Conservation (phyloP, 2,329 filamentous ascomycete genomes). For the Corniculantispora saksenae region DNA sequence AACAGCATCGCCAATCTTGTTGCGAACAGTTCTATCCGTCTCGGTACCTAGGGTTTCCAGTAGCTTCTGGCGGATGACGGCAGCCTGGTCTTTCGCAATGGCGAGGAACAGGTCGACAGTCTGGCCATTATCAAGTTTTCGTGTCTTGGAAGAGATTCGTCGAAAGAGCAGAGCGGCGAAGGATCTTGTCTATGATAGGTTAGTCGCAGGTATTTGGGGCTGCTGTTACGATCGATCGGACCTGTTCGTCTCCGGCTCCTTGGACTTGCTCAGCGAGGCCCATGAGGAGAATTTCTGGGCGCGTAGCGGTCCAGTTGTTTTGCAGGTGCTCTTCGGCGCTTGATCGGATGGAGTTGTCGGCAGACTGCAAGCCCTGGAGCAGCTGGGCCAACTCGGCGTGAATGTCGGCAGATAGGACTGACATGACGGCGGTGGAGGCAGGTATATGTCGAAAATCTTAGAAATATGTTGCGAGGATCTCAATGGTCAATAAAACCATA, state of each 20-base stretch:
- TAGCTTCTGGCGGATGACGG: conserved; percentile 80
- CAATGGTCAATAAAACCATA: neutral
- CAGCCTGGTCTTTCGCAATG: conserved; percentile 70
- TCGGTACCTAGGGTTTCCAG: conserved; percentile 76
- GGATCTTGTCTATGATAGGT: conserved; percentile 68
- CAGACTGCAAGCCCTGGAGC: conserved; percentile 81
- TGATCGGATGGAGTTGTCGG: conserved; percentile 83
- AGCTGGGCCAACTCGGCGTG: conserved; percentile 84
- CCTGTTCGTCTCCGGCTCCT: conserved; percentile 70
- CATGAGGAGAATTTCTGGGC: conserved; percentile 88
- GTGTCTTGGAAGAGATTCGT: conserved; percentile 84
- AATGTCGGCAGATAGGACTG: conserved; percentile 80
- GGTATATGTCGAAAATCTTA: neutral
- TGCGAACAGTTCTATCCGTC: conserved; percentile 72
- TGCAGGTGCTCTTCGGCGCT: conserved; percentile 89
- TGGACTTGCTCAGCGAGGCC: conserved; percentile 91
- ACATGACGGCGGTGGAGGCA: conserved; percentile 58
- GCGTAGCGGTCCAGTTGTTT: conserved; percentile 80
- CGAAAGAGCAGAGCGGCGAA: conserved; percentile 94
- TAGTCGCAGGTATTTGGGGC: conserved; percentile 21
- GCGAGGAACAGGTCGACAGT: conserved; percentile 84
- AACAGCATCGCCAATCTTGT: conserved; percentile 97
- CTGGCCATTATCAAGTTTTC: conserved; percentile 72
- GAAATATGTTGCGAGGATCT: no score
- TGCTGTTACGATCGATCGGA: conserved; percentile 40